Percentiles rank a stretch among this genome's conserved stretches.
These are phyloP conservation scores for Hirschfeldia incana DNA, from an alignment of 345 rosid species.

Conservation along the genomic window DNA sequence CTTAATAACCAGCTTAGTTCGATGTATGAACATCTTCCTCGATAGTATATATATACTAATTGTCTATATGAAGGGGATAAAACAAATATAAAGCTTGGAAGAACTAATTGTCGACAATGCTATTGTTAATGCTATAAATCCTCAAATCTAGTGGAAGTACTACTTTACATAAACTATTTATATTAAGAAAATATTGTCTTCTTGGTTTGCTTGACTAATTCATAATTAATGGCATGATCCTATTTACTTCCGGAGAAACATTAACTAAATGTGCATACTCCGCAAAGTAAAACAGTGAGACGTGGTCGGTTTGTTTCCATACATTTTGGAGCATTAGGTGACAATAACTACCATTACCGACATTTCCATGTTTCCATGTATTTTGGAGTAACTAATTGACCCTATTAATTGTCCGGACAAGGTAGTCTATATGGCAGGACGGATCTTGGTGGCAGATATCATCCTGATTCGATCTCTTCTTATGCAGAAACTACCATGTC, in stretches of 20 bases:
- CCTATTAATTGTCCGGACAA: background rate
- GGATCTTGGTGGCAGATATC: no score
- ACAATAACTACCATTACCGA: conserved; percentile 27
- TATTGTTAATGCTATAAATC: conserved; percentile 21
- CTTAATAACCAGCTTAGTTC: conserved; percentile 10
- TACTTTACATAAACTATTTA: background rate
- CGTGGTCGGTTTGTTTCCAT: conserved; percentile 41
- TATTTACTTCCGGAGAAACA: no score
- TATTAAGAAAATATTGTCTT: no score
- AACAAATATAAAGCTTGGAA: background rate
- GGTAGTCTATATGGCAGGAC: no score
- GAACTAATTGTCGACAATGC: conserved; percentile 27
- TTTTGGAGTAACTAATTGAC: conserved; percentile 34
- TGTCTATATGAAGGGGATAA: background rate
- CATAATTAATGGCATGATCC: no score
- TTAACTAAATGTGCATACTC: conserved; percentile 17
- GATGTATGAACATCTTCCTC: conserved; percentile 30
- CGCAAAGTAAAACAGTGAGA: conserved; percentile 37
- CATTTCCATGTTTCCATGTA: conserved; percentile 25
- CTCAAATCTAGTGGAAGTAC: conserved; percentile 28
- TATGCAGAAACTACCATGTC: no score
- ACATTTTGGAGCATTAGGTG: conserved; percentile 33
- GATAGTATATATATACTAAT: background rate
- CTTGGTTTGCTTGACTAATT: no score
- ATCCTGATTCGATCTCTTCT: no score